These are phyloP conservation scores for Raffaelea ambrosiae DNA, from an alignment of 2,329 filamentous ascomycete species.

Conservation along the genomic window DNA sequence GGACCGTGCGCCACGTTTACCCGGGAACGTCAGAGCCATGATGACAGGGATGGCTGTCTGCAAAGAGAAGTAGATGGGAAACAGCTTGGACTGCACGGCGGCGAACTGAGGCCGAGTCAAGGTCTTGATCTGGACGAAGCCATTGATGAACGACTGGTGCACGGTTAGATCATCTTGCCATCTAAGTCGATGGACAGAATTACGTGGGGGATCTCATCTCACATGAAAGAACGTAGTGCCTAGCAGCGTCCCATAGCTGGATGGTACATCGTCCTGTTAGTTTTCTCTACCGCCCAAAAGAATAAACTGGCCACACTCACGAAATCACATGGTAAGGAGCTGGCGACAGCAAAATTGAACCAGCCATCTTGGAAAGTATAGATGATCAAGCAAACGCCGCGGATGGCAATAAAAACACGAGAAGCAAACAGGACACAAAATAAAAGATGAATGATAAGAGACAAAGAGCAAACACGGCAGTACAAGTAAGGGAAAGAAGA, in stretches of 20 bases:
- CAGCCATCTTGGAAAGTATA: too few species aligned
- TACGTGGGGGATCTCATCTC: conserved; percentile 13
- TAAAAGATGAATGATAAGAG: too few species aligned
- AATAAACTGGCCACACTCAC: conserved; percentile 31
- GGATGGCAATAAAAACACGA: too few species aligned
- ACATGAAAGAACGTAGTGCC: conserved; percentile 84
- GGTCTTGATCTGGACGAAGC: conserved; percentile 66
- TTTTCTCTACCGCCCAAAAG: too few species aligned
- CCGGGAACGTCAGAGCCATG: conserved; percentile 73
- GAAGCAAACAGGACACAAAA: too few species aligned
- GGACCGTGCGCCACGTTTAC: conserved; percentile 22
- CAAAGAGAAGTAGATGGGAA: conserved; percentile 81
- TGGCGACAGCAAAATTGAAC: conserved; percentile 49
- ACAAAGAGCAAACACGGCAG: too few species aligned
- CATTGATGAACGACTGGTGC: conserved; percentile 60
- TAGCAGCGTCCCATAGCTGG: conserved; percentile 77
- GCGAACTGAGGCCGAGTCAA: conserved; percentile 76
- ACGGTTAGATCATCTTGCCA: conserved; percentile 9
- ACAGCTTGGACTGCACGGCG: conserved; percentile 68
- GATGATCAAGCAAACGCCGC: too few species aligned
- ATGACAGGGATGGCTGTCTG: conserved; percentile 68
- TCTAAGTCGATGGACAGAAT: too few species aligned
- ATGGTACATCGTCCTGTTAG: too few species aligned
- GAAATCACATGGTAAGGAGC: conserved; percentile 70
- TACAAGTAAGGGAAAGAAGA: too few species aligned